These are phyloP conservation scores for Neospora caninum DNA, from an alignment of 169 alveolate genomes.

Conservation along the genomic window DNA sequence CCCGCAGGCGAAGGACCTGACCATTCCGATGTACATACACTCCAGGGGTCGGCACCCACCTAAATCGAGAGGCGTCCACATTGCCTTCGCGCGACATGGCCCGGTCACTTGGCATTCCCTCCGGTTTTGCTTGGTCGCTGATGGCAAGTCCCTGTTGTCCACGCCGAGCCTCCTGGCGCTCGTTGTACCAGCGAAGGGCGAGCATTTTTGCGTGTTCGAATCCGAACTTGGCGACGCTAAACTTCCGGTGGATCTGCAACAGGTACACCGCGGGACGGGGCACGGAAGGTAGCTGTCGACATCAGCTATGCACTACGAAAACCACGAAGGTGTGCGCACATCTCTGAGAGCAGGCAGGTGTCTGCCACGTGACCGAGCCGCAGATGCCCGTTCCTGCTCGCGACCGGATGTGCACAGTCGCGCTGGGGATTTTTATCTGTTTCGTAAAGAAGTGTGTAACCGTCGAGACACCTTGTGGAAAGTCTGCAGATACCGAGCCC, in stretches of 20 bases:
- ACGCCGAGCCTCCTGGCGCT: not conserved
- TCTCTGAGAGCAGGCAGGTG: too few species aligned
- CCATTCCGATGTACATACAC: not conserved
- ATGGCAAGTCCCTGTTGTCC: not conserved
- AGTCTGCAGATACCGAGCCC: too few species aligned
- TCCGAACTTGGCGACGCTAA: conserved; percentile 29
- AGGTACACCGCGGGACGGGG: not conserved
- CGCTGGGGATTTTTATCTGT: too few species aligned
- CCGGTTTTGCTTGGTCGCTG: not conserved
- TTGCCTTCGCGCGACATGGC: not conserved
- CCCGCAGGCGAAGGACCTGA: not conserved
- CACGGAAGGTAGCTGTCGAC: not conserved
- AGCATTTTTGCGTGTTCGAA: conserved; percentile 11
- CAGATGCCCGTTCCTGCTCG: too few species aligned
- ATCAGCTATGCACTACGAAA: too few species aligned
- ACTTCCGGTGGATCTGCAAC: conserved; percentile 28
- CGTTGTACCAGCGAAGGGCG: conserved; percentile 20
- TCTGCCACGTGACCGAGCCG: too few species aligned
- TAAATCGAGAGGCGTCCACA: not conserved
- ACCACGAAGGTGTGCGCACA: too few species aligned
- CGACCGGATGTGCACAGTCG: too few species aligned
- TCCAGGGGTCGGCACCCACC: not conserved
- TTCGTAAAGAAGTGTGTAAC: too few species aligned
- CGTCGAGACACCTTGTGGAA: too few species aligned
- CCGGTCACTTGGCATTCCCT: not conserved